These are phyloP conservation scores for Hanseniaspora thailandica DNA, from an alignment of 805 yeast species.

Conservation along the genomic window DNA sequence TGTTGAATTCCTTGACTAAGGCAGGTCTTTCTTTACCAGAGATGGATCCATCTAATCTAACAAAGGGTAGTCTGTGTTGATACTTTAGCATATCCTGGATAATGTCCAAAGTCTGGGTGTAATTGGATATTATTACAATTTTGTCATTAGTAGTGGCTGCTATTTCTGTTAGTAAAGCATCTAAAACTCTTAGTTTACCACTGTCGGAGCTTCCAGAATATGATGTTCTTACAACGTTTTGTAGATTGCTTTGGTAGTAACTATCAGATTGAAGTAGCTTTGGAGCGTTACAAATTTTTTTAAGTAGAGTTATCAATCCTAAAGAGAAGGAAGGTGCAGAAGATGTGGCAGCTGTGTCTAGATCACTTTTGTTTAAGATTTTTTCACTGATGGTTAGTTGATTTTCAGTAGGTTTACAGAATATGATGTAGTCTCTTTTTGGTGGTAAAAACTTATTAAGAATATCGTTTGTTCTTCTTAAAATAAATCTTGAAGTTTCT, in stretches of 20 bases:
- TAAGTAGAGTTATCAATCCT: slow-evolving; percentile 57
- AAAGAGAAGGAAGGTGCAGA: slow-evolving; percentile 36
- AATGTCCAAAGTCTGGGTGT: slow-evolving; percentile 84
- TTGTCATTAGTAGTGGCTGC: slow-evolving; percentile 45
- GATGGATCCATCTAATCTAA: slow-evolving; percentile 76
- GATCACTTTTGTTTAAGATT: slow-evolving; percentile 29
- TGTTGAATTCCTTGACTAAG: slow-evolving; percentile 61
- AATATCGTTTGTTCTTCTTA: slow-evolving; percentile 58
- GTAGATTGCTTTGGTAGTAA: slow-evolving; percentile 19
- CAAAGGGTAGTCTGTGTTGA: slow-evolving; percentile 39
- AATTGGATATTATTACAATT: slow-evolving; percentile 87
- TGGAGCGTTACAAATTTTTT: slow-evolving; percentile 79
- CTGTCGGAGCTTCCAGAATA: slow-evolving; percentile 21
- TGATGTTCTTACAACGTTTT: background rate
- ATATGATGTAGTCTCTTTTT: slow-evolving; percentile 62
- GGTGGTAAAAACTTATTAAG: slow-evolving; percentile 54
- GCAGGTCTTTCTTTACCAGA: slow-evolving; percentile 53
- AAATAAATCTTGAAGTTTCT: slow-evolving; percentile 52
- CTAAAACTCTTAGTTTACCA: slow-evolving; percentile 58
- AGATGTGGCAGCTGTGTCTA: slow-evolving; percentile 24
- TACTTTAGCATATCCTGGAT: slow-evolving; percentile 43
- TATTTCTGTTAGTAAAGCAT: slow-evolving; percentile 44
- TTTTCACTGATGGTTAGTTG: slow-evolving; percentile 48
- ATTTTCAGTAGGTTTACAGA: slow-evolving; percentile 58
- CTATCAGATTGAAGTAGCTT: slow-evolving; percentile 43